A percentile compares a stretch with the other conserved stretches of the same genome.
Evolutionary conservation across 1,284 basidiomycete genomes (phyloP).

Genomic region (Porogramme epimiltina): DNA sequence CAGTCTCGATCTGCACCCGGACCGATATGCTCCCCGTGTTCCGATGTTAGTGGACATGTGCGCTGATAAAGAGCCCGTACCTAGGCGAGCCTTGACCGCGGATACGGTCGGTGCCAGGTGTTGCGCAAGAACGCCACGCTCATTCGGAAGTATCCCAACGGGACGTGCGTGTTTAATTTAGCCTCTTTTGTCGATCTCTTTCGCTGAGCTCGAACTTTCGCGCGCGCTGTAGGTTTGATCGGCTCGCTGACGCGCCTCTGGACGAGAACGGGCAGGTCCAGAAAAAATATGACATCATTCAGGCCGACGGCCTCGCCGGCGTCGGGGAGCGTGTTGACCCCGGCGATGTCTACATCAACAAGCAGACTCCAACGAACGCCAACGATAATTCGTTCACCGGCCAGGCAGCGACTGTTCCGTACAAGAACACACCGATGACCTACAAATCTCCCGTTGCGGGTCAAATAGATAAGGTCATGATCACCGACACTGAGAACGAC

Average conservation of each 20-base stretch:
- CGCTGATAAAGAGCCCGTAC: slow-evolving; percentile 5
- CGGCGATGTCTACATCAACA: slow-evolving; percentile 95
- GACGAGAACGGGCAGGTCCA: slow-evolving; percentile 80
- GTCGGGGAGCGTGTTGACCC: slow-evolving; percentile 94
- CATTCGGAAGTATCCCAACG: slow-evolving; percentile 96
- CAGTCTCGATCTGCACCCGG: slow-evolving; percentile 19
- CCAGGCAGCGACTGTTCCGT: slow-evolving; percentile 77
- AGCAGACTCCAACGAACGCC: slow-evolving; percentile 92
- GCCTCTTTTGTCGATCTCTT: slow-evolving; percentile 1
- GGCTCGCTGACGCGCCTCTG: slow-evolving; percentile 88
- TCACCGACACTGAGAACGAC: slow-evolving; percentile 94
- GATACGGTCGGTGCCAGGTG: slow-evolving; percentile 97
- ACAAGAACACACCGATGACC: slow-evolving; percentile 87
- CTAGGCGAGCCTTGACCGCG: slow-evolving; percentile 92
- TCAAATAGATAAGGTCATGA: slow-evolving; percentile 97
- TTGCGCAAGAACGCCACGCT: slow-evolving; percentile 94
- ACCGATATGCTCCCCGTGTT: not conserved
- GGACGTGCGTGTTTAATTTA: slow-evolving; percentile 67
- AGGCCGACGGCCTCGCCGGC: slow-evolving; percentile 91
- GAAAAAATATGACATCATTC: slow-evolving; percentile 90
- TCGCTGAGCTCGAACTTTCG: not conserved
- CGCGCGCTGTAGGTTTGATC: slow-evolving; percentile 72
- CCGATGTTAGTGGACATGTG: not conserved
- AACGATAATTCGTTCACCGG: slow-evolving; percentile 84
- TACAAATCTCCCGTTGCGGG: slow-evolving; percentile 94